Base-by-base conservation (phyloP, 169 alveolate species). In the Plasmodium gaboni region DNA sequence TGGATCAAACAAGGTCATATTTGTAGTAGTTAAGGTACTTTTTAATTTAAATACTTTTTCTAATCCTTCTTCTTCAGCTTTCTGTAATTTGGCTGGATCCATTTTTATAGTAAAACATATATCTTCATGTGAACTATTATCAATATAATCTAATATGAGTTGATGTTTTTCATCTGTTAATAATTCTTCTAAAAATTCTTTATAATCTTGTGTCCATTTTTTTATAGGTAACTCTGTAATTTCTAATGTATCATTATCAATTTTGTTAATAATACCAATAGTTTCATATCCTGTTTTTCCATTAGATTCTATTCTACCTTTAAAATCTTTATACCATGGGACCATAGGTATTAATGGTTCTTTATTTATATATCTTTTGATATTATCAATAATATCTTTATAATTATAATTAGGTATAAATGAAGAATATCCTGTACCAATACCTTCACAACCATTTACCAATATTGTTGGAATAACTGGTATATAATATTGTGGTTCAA, bases 381-480 rank as follows among this genome's bases (percentile, higher is more conserved):
- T 88, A 93, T 98, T 98, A 74, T 94, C 93, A 60, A 98, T 98
- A 59, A 99, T 95, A 74, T 99, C 99, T 71, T 94, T 95, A 5
- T 99, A 99, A 93, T 98, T 98, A 94, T 95, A 98, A 92, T 96
- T 97, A n/a, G 99, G 99, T 38, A 98, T 96, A 57, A 92, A 94
- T 5, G 99, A 96, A 64, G 97, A 89, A 97, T 98, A 98, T 0
- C 99, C 99, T 15, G 99, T 98, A 26, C 99, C 99, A 19, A 98
- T 99, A 55, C 99, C 99, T 71, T 99, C 99, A 44, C 99, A 97
- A 24, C 99, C 99, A 92, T 99, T 99, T 51, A 98, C 98, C 13
- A 99, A 96, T 32, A 97, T 98, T 96, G 98, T 96, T 15, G 99
- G 99, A 13, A 99, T 94, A 38, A 98, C 98, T 9, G 99, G 99